Evolutionary conservation across 148 eudicot species (phyloP).

Genomic region (Simmondsia chinensis): DNA sequence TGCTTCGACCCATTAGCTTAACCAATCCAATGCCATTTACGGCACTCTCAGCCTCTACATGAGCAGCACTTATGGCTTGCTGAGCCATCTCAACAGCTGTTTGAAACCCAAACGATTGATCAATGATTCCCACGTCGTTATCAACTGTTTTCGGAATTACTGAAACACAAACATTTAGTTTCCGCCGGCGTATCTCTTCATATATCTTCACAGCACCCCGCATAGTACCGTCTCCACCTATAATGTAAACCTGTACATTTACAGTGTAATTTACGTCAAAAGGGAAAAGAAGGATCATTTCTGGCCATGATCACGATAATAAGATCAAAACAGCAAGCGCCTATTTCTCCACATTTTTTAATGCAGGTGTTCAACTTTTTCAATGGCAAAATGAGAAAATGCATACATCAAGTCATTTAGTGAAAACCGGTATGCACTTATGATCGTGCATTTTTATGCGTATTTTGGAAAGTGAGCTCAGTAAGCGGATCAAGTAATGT

Average conservation of each 20-base stretch:
- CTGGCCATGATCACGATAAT: too few relatives aligned
- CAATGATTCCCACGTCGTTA: constrained; percentile 68
- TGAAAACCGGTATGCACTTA: too few relatives aligned
- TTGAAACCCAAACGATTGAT: constrained; percentile 67
- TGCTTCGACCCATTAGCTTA: constrained; percentile 80
- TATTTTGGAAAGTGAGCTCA: too few relatives aligned
- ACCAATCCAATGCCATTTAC: constrained; percentile 72
- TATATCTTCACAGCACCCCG: constrained; percentile 63
- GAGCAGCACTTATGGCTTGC: constrained; percentile 57
- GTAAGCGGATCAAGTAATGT: too few relatives aligned
- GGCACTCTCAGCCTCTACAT: constrained; percentile 69
- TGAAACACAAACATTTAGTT: constrained; percentile 31
- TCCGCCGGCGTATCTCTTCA: constrained; percentile 39
- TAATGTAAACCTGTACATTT: constrained; percentile 38
- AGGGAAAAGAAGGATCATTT: background rate
- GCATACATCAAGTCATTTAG: too few relatives aligned
- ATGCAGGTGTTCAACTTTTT: too few relatives aligned
- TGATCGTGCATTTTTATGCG: too few relatives aligned
- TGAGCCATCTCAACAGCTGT: constrained; percentile 79
- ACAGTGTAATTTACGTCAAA: background rate
- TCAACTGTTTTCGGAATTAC: constrained; percentile 78
- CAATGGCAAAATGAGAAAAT: too few relatives aligned
- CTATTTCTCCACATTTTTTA: too few relatives aligned
- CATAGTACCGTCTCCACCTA: constrained; percentile 85
- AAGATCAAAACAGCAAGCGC: too few relatives aligned